Evolutionary conservation across 1,284 basidiomycete genomes (phyloP).

Genomic region (Somion occarium): DNA sequence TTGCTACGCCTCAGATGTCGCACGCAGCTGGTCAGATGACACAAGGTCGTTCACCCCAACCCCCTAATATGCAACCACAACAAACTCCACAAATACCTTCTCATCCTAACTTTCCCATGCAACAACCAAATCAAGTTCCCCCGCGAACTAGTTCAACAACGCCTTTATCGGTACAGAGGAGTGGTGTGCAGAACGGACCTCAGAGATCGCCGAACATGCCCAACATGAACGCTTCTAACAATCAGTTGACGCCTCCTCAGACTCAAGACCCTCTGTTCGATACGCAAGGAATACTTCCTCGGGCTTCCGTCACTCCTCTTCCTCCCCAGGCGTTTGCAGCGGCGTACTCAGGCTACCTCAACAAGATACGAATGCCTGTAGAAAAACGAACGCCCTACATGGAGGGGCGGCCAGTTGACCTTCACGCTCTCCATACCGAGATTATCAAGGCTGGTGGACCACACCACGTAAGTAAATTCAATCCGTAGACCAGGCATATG

Average conservation of each 20-base stretch:
- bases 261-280: no score
- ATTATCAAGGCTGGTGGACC: conserved; percentile 56
- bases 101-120: neutral
- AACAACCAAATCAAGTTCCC: neutral
- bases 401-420: conserved; percentile 50
- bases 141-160: neutral
- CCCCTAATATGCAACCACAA: neutral
- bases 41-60: neutral
- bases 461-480: conserved; percentile 34
- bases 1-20: neutral
- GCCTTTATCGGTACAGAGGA: neutral
- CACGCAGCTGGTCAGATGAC: neutral
- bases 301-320: no score
- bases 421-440: conserved; percentile 49
- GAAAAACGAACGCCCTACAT: conserved; percentile 38
- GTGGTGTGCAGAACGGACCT: neutral
- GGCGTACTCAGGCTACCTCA: neutral
- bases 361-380: conserved; percentile 30
- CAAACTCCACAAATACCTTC: neutral
- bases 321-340: no score
- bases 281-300: no score
- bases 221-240: neutral
- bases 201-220: neutral
- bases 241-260: no score
- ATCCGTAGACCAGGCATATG: conserved; percentile 1